phyloP scores from a whole-genome alignment of 2,329 filamentous ascomycete genomes.

The Aaosphaeria pasadenensis region DNA sequence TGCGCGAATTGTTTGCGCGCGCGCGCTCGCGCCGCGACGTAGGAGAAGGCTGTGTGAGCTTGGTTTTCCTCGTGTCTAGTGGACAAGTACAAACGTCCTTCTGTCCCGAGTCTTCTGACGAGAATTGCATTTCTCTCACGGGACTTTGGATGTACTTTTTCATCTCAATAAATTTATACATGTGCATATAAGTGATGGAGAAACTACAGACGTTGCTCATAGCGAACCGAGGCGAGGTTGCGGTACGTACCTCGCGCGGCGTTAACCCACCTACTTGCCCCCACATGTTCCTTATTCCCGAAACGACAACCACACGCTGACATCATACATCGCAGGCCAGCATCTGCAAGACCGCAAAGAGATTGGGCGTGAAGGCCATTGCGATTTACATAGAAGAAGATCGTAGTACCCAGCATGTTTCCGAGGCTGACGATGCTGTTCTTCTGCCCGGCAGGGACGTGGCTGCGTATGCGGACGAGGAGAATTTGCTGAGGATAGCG shows the following conservation, averaged over 20 bases:
- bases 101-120: neutral
- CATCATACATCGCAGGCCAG: slow-evolving; percentile 35
- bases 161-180: neutral
- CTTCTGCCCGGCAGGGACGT: slow-evolving; percentile 48
- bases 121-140: neutral
- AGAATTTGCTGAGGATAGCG: slow-evolving; percentile 51
- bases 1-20: neutral
- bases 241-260: neutral
- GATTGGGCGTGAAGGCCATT: slow-evolving; percentile 51
- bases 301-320: slow-evolving; percentile 5
- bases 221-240: slow-evolving; percentile 10
- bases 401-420: slow-evolving; percentile 54
- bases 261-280: too few relatives aligned
- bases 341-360: slow-evolving; percentile 49
- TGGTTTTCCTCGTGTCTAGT: neutral
- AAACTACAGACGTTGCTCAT: slow-evolving; percentile 53
- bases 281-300: too few relatives aligned
- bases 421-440: slow-evolving; percentile 53
- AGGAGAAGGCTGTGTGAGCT: neutral
- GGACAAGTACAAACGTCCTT: neutral
- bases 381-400: slow-evolving; percentile 59
- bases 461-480: slow-evolving; percentile 50
- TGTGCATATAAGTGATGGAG: slow-evolving; percentile 31
- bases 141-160: neutral
- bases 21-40: too few relatives aligned